Conservation (phyloP, 768 basidiomycete genomes). For the Rhizopogon roseolus region DNA sequence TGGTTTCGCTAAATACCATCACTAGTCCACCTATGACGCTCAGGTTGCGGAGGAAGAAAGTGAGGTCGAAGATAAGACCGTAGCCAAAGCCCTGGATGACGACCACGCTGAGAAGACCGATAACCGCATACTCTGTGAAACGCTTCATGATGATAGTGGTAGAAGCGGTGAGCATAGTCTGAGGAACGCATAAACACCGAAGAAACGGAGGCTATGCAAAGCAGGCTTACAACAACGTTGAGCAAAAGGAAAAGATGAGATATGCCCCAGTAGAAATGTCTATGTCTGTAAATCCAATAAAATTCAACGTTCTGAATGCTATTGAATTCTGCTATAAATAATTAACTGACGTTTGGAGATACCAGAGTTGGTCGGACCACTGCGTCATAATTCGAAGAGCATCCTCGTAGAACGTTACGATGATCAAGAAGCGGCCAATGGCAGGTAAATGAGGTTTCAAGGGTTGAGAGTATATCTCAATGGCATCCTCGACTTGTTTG, state of each 20-base stretch:
- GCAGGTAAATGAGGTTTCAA: constrained; percentile 91
- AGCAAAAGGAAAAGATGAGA: constrained; percentile 89
- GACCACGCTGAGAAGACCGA: constrained; percentile 87
- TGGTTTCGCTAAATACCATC: constrained; percentile 98
- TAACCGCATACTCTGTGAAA: constrained; percentile 84
- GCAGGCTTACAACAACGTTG: constrained; percentile 81
- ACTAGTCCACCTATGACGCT: constrained; percentile 96
- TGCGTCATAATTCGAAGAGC: constrained; percentile 90
- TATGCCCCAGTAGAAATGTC: constrained; percentile 92
- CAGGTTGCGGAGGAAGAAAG: constrained; percentile 99
- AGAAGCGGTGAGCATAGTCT: constrained; percentile 90
- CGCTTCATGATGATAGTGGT: constrained; percentile 82
- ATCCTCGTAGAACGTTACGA: constrained; percentile 98
- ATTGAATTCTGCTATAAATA: not conserved
- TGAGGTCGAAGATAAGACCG: constrained; percentile 98
- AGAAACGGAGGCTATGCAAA: not conserved
- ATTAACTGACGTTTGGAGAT: constrained; percentile 80
- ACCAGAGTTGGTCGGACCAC: constrained; percentile 98
- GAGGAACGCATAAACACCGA: constrained; percentile 3
- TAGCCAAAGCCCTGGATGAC: constrained; percentile 97
- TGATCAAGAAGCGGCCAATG: constrained; percentile 93
- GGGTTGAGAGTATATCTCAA: constrained; percentile 91
- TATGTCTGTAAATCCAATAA: constrained; percentile 54
- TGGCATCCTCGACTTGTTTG: constrained; percentile 82
- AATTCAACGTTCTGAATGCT: constrained; percentile 5